phyloP scores from a whole-genome alignment of 2,329 filamentous ascomycete species.

The Sporothrix inflata region DNA sequence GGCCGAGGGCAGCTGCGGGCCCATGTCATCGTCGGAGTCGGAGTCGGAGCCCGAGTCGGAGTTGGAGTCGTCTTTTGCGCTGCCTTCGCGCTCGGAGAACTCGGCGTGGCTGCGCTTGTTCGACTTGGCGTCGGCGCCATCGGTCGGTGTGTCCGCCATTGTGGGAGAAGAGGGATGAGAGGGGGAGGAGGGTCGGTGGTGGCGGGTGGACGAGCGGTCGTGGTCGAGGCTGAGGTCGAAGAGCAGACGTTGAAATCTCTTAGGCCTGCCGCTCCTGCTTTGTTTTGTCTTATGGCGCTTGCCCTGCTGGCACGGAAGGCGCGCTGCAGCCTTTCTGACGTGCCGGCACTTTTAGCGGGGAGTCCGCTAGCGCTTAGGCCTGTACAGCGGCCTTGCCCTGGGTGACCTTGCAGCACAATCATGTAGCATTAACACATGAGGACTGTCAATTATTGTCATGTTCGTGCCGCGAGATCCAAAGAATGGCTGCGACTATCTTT shows the following conservation, averaged over 20 bases:
- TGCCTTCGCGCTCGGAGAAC: slow-evolving; percentile 52
- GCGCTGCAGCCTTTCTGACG: not conserved
- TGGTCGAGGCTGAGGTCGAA: slow-evolving; percentile 5
- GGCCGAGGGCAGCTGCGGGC: slow-evolving; percentile 81
- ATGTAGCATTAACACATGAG: not conserved
- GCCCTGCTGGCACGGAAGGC: not conserved
- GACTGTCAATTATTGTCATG: not conserved
- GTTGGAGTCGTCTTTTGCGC: slow-evolving; percentile 18
- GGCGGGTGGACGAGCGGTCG: not conserved
- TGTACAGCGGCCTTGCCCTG: not conserved
- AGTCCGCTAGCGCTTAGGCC: slow-evolving; percentile 3
- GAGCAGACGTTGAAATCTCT: slow-evolving; percentile 17
- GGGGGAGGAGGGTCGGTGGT: not conserved
- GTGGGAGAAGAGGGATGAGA: not conserved
- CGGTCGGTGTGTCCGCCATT: slow-evolving; percentile 35
- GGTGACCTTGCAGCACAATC: not conserved
- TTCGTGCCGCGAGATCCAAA: too few relatives aligned
- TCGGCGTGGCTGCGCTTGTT: slow-evolving; percentile 62
- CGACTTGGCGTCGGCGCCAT: slow-evolving; percentile 43
- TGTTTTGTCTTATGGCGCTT: not conserved
- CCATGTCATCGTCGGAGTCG: slow-evolving; percentile 83
- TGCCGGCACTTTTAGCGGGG: not conserved
- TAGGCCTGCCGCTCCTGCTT: not conserved
- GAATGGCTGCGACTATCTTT: too few relatives aligned
- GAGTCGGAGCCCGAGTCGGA: slow-evolving; percentile 30